Evolutionary conservation across 2,329 filamentous ascomycete species (phyloP).

Genomic region (Aspergillus felis): DNA sequence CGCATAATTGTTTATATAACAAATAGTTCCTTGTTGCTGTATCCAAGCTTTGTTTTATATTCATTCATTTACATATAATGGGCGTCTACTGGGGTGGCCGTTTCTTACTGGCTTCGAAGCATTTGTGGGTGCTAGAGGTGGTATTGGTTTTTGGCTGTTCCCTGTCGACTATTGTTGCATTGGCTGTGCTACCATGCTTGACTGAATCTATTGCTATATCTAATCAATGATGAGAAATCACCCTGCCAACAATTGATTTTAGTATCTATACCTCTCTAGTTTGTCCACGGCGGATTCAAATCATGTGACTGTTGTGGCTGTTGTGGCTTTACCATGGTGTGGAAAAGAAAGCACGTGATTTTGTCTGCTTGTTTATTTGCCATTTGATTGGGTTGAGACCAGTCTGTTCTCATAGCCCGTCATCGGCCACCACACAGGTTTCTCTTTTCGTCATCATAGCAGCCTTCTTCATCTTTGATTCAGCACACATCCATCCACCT

Average conservation of each 20-base stretch:
- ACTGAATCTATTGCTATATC: background rate
- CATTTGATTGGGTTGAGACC: background rate
- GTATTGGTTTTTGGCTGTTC: conserved; percentile 11
- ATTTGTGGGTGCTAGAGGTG: conserved; percentile 25
- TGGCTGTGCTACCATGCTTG: background rate
- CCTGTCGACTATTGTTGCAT: conserved; percentile 11
- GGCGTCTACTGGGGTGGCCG: conserved; percentile 24
- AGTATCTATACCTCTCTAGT: background rate
- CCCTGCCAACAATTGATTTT: background rate
- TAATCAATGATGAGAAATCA: background rate
- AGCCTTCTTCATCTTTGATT: background rate
- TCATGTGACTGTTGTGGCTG: background rate
- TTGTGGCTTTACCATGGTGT: background rate
- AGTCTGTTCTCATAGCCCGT: background rate
- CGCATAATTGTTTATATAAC: background rate
- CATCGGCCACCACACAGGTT: background rate
- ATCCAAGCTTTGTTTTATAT: conserved; percentile 8
- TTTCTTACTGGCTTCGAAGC: conserved; percentile 19
- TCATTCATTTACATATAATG: conserved; percentile 7
- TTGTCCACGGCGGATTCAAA: background rate
- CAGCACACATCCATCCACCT: background rate
- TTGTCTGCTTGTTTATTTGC: background rate
- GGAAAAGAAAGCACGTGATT: background rate
- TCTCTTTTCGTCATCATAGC: background rate
- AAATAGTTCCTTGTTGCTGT: background rate